Conservation (phyloP, 2,329 filamentous ascomycete genomes). For the Colletotrichum caudatum region DNA sequence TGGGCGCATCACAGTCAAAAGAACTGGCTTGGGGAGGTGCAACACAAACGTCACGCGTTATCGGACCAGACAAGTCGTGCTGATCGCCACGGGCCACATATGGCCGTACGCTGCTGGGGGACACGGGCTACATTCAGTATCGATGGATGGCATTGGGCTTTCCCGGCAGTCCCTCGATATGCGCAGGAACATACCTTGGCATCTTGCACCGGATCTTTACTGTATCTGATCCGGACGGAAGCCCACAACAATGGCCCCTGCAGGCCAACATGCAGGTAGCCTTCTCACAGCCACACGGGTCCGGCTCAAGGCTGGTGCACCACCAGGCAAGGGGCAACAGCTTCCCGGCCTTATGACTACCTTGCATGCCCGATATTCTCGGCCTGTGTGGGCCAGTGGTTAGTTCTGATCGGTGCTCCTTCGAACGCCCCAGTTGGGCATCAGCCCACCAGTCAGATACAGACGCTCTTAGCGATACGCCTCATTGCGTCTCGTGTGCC, state of each 20-base stretch:
- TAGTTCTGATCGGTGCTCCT: neutral
- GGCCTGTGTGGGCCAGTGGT: neutral
- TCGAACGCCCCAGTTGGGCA: neutral
- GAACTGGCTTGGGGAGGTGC: constrained; percentile 43
- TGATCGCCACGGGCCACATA: constrained; percentile 16
- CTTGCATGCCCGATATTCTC: neutral
- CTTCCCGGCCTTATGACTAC: neutral
- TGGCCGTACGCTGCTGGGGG: constrained; percentile 15
- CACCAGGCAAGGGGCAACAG: neutral
- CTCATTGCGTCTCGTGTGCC: neutral
- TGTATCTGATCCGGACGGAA: constrained; percentile 35
- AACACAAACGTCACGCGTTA: constrained; percentile 46
- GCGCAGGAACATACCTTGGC: constrained; percentile 34
- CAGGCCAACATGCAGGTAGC: constrained; percentile 31
- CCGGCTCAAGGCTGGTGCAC: neutral
- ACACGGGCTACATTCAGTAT: constrained; percentile 11
- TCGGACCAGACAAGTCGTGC: constrained; percentile 40
- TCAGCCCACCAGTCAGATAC: neutral
- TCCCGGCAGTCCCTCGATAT: constrained; percentile 17
- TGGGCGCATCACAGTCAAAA: constrained; percentile 42
- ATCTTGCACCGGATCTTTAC: constrained; percentile 26
- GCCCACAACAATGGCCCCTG: constrained; percentile 12
- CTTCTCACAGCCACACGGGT: constrained; percentile 22
- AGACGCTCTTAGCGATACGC: neutral
- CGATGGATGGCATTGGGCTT: constrained; percentile 13